Evolutionary conservation across 140 eudicot species (phyloP), one percentile per base, ranked within the genome.

Genomic region (Ambrosia hybrid): DNA sequence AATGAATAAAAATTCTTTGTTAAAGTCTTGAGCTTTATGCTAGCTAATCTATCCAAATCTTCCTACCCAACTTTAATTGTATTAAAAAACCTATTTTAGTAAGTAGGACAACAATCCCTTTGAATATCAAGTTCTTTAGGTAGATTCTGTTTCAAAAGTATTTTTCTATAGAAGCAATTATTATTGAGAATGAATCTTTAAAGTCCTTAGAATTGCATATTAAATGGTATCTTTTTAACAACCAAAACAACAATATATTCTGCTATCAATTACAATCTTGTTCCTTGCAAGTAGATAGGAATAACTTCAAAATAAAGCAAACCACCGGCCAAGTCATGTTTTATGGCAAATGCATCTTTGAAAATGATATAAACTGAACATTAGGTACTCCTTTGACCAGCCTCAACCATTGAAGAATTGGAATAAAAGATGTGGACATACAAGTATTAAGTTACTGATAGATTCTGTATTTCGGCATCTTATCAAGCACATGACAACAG

Each of bases 341-440:
- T 68, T 57, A 48, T 58, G 62, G 41, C 11, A 51, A 58, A 63
- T 53, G 30, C 1, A 34, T 76, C 56, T 0, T 68, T 58, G 60
- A 57, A 68, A 76, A 57, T 58, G 63, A 76, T 58, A 68, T 48
- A 6, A 57, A 76, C 30, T 64, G n/a, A 57, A 68, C 3, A 68
- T 41, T 51, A 55, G 46, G 41, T 21, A 46, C 26, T 67, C 61
- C 8, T 57, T 48, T 76, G 55, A 58, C 56, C 51, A 38, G 53
- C 8, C 68, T 67, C 68, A 57, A 57, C 62, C 52, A 45, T 67
- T 15, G 53, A 41, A 6, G 46, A 8, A 0, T 68, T 36, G 62
- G 69, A 67, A 67, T 16, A 16, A 67, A 57, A 43, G 2, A 57
- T 5, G 37, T 43, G 62, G 41, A 57, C 55, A 41, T 41, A 1